Evolutionary conservation across 257 asterid genomes (phyloP).

Genomic region (Nicotiana noctiflora): DNA sequence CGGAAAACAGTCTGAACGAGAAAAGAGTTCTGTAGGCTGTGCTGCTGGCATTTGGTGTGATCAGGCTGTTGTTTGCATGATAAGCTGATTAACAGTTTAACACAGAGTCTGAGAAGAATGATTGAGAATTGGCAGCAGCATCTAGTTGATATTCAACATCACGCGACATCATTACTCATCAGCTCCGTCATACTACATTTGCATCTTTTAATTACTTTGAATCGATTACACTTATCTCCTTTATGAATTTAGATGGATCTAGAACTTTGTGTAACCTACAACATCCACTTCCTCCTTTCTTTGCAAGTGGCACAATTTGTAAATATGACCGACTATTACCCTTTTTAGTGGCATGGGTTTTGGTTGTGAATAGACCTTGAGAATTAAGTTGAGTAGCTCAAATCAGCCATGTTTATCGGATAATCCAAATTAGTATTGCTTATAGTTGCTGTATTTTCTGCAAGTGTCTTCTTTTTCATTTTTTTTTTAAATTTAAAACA

Average conservation of each 20-base stretch:
- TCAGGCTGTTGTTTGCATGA: neutral
- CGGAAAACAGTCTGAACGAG: neutral
- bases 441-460: neutral
- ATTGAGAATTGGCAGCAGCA: slow-evolving; percentile 1
- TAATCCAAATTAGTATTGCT: neutral
- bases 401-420: neutral
- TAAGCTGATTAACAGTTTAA: neutral
- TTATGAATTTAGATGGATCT: neutral
- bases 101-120: neutral
- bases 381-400: neutral
- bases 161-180: neutral
- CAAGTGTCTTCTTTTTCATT: neutral
- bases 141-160: neutral
- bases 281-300: neutral
- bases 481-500: neutral
- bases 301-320: neutral
- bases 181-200: neutral
- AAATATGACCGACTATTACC: neutral
- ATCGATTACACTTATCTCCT: neutral
- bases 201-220: neutral
- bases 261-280: neutral
- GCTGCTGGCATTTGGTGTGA: neutral
- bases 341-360: neutral
- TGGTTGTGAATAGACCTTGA: neutral
- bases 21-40: neutral